phyloP scores from a whole-genome alignment of 2,329 filamentous ascomycete species.

The Penicillium sumatraense region DNA sequence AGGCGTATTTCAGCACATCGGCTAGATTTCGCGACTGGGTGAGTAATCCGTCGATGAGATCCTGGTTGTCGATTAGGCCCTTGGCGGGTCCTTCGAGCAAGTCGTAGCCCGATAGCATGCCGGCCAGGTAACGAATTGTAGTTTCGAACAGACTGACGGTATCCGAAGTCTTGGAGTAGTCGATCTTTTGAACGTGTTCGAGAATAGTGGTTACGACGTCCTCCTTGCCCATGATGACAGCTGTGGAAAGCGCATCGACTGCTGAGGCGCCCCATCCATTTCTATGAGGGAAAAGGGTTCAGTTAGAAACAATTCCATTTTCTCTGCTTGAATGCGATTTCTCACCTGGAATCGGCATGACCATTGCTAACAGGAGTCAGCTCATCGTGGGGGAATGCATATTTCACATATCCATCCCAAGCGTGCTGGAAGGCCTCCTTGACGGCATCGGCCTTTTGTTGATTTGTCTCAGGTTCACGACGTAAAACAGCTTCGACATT shows the following conservation, averaged over 20 bases:
- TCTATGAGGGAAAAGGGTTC: constrained; percentile 47
- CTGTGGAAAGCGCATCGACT: constrained; percentile 79
- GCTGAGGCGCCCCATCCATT: constrained; percentile 86
- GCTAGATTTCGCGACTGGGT: constrained; percentile 71
- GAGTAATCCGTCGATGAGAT: constrained; percentile 64
- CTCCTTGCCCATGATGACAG: constrained; percentile 73
- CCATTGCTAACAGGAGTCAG: constrained; percentile 69
- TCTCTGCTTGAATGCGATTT: background rate
- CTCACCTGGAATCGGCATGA: constrained; percentile 71
- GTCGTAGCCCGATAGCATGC: constrained; percentile 72
- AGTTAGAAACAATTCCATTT: background rate
- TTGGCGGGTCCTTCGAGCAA: constrained; percentile 71
- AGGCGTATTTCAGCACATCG: constrained; percentile 75
- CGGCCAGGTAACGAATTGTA: constrained; percentile 84
- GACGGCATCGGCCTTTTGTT: constrained; percentile 60
- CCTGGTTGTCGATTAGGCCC: constrained; percentile 52
- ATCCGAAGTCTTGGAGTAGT: constrained; percentile 67
- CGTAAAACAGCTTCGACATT: constrained; percentile 17
- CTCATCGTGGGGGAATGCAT: constrained; percentile 79
- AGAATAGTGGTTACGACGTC: constrained; percentile 73
- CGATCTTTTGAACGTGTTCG: constrained; percentile 69
- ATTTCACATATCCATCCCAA: constrained; percentile 73
- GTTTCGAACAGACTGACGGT: constrained; percentile 84
- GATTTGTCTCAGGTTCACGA: constrained; percentile 11
- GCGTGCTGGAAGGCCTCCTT: constrained; percentile 71